phyloP scores from a whole-genome alignment of 225 moss, liverwort and hornwort species.

The Physcomitrellopsis africana region DNA sequence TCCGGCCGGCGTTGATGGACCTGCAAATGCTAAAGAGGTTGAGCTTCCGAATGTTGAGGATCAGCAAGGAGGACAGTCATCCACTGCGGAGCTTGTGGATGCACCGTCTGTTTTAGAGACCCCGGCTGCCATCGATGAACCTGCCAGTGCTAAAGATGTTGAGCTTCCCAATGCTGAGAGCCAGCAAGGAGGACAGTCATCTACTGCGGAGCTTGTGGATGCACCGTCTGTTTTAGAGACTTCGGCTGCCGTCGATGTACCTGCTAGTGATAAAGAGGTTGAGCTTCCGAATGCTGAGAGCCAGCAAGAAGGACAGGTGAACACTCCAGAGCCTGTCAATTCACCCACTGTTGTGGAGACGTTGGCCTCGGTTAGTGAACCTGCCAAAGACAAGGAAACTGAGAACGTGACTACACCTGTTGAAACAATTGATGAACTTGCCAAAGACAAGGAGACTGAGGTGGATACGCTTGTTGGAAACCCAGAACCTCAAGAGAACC shows the following conservation, averaged over 20 bases:
- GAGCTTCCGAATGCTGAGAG: not conserved
- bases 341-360: not conserved
- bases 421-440: not conserved
- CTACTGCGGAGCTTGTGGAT: not conserved
- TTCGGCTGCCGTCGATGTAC: not conserved
- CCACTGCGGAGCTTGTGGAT: not conserved
- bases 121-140: not conserved
- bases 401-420: not conserved
- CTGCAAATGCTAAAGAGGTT: not conserved
- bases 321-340: not conserved
- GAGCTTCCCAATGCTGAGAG: not conserved
- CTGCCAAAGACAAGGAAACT: not conserved
- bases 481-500: not conserved
- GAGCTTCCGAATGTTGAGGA: no score
- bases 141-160: not conserved
- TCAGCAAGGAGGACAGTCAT: no score
- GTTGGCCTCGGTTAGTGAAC: not conserved
- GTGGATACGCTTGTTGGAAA: not conserved
- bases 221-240: not conserved
- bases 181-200: no score
- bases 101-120: not conserved
- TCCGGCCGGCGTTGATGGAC: not conserved
- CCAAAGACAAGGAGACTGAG: not conserved
- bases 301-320: no score
- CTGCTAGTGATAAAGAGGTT: not conserved